Evolutionary conservation across 345 rosid genomes (phyloP).

Genomic region (Brassica cretica): DNA sequence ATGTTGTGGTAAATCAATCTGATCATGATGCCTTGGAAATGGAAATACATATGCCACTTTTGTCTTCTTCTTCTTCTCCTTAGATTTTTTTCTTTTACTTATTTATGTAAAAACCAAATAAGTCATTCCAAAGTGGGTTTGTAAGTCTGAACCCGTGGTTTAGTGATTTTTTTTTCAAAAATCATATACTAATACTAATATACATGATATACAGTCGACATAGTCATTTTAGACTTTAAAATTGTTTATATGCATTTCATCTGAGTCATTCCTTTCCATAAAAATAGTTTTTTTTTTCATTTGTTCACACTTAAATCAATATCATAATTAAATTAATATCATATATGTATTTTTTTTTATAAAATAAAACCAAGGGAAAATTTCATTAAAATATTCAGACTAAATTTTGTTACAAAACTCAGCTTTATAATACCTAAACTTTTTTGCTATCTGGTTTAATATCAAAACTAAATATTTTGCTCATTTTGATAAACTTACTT

Average conservation of each 20-base stretch:
- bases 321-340: too few relatives aligned
- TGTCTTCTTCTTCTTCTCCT: background rate
- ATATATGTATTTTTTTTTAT: too few relatives aligned
- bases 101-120: slow-evolving; percentile 19
- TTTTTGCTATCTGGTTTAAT: too few relatives aligned
- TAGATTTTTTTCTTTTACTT: background rate
- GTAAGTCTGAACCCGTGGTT: slow-evolving; percentile 21
- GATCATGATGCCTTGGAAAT: background rate
- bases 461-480: too few relatives aligned
- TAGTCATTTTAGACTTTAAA: background rate
- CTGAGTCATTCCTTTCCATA: background rate
- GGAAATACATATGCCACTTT: slow-evolving; percentile 2
- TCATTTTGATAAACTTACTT: too few relatives aligned
- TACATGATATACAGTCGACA: background rate
- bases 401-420: too few relatives aligned
- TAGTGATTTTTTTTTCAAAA: background rate
- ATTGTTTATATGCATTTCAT: background rate
- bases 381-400: too few relatives aligned
- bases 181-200: slow-evolving; percentile 6
- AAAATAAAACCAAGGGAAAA: too few relatives aligned
- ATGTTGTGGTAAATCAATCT: background rate
- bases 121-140: slow-evolving; percentile 10
- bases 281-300: background rate
- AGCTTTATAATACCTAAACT: too few relatives aligned
- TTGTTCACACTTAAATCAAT: background rate